Percentiles rank a stretch among this genome's conserved stretches.
Conservation (phyloP, 768 basidiomycete genomes). For the Leccinum arenicola region DNA sequence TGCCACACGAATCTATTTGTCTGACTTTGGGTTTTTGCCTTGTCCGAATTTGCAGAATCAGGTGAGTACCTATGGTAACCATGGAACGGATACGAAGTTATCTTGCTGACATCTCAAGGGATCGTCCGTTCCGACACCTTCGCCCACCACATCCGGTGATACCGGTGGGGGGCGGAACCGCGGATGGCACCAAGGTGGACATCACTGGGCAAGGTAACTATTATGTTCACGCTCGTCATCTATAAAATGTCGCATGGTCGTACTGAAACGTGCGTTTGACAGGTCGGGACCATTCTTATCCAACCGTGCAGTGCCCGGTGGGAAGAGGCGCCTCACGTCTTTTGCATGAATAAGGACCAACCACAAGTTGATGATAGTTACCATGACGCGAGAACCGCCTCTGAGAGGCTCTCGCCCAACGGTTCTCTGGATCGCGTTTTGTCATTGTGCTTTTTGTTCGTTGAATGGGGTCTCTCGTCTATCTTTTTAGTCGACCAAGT, state of each 20-base stretch:
- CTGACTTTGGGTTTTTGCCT: background rate
- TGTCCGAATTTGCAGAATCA: background rate
- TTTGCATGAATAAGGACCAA: background rate
- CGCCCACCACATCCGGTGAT: background rate
- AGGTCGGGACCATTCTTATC: constrained; percentile 1
- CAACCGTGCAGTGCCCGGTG: constrained; percentile 1
- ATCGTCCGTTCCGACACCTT: background rate
- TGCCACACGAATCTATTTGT: background rate
- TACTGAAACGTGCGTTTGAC: background rate
- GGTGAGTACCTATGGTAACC: background rate
- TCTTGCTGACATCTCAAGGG: constrained; percentile 2
- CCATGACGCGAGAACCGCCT: background rate
- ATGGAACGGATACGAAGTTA: background rate
- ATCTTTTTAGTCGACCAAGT: background rate
- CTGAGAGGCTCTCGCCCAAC: background rate
- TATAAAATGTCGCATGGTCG: background rate
- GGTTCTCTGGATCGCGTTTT: background rate
- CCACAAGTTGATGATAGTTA: background rate
- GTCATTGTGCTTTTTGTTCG: background rate
- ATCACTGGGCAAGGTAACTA: constrained; percentile 5
- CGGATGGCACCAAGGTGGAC: background rate
- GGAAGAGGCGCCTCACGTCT: constrained; percentile 6
- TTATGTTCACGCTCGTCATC: background rate
- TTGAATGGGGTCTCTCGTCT: background rate
- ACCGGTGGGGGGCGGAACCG: background rate